Evolutionary conservation across 768 basidiomycete genomes (phyloP).

Genomic region (Amyloporia xantha): DNA sequence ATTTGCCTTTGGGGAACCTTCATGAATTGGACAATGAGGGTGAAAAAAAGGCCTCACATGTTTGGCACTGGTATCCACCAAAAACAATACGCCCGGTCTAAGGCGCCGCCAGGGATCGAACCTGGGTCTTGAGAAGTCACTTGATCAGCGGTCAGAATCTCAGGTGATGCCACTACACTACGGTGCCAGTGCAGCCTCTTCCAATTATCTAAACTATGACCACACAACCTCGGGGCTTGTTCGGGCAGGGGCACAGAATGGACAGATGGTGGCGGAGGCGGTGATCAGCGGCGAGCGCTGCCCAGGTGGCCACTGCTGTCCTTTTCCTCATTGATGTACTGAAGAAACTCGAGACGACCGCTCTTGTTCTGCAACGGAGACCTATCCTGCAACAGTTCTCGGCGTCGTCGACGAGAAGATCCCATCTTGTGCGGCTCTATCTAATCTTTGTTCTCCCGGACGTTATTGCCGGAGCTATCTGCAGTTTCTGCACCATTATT

Average conservation of each 20-base stretch:
- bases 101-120: conserved; percentile 16
- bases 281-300: too few species aligned
- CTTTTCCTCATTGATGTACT: too few species aligned
- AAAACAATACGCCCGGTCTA: neutral
- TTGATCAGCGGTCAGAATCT: conserved; percentile 27
- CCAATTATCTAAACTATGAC: neutral
- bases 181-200: conserved; percentile 2
- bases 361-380: too few species aligned
- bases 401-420: neutral
- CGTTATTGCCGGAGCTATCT: neutral
- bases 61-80: too few species aligned
- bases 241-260: neutral
- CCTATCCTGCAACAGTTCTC: neutral
- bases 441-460: neutral
- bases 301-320: too few species aligned
- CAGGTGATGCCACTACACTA: conserved; percentile 38
- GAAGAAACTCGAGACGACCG: too few species aligned
- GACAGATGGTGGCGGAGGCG: too few species aligned
- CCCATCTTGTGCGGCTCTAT: neutral
- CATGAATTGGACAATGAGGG: too few species aligned
- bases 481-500: neutral
- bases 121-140: conserved; percentile 13
- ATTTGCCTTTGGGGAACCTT: too few species aligned
- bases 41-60: too few species aligned
- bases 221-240: neutral